phyloP scores from a whole-genome alignment of 495 filamentous ascomycete species.

The Gamarada debralockiae region DNA sequence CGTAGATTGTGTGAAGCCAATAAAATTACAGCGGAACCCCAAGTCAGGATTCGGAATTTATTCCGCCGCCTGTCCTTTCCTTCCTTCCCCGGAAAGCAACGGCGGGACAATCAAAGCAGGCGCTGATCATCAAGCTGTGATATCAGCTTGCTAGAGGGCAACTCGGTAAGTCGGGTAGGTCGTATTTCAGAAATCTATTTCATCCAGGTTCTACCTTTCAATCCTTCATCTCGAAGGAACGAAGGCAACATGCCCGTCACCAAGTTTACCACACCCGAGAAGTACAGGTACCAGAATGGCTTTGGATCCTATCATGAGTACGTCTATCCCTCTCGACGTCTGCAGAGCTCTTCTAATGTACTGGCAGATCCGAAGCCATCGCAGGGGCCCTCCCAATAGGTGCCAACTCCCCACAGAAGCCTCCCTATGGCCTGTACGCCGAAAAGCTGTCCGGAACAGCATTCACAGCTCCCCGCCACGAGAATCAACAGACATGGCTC shows the following conservation, averaged over 20 bases:
- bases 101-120: too few species aligned
- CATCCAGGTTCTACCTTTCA: too few species aligned
- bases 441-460: conserved; percentile 94
- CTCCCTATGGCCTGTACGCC: conserved; percentile 77
- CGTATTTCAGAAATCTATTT: too few species aligned
- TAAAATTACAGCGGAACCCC: too few species aligned
- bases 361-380: conserved; percentile 41
- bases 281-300: conserved; percentile 65
- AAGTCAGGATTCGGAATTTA: too few species aligned
- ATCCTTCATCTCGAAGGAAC: too few species aligned
- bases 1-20: too few species aligned
- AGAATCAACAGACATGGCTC: conserved; percentile 93
- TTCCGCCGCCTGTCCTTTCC: too few species aligned
- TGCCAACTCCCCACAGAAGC: conserved; percentile 87
- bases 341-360: background rate
- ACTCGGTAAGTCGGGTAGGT: too few species aligned
- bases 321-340: conserved; percentile 12
- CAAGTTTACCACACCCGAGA: conserved; percentile 49
- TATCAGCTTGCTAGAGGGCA: too few species aligned
- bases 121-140: too few species aligned
- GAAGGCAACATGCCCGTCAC: conserved; percentile 56
- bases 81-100: too few species aligned
- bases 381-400: conserved; percentile 49
- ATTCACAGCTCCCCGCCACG: conserved; percentile 84
- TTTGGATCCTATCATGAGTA: conserved; percentile 62